Base-by-base conservation (phyloP, 2,329 filamentous ascomycete species). In the Hymenoscyphus albidus region DNA sequence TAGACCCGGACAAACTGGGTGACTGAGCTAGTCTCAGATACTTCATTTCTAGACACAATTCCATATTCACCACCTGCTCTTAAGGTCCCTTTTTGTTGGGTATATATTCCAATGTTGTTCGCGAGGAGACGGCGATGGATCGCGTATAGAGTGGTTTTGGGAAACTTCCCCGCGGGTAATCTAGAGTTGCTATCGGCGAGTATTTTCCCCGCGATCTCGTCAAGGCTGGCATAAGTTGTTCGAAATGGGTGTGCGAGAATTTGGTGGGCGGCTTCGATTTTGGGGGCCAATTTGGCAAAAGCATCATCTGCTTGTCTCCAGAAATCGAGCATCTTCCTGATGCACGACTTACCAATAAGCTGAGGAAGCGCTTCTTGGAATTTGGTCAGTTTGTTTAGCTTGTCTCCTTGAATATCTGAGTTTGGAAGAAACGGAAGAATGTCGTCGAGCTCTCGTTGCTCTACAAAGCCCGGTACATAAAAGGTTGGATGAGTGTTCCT, bases 41-140 rank as follows among this genome's bases (percentile, higher is more conserved):
- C 79, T 67, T 89, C 85, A 10, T 78, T 76, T 59, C 81, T 79
- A 9, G 86, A 81, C 27, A 82, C 80, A 64, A 93, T 81, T 67
- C 88, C 83, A 70, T 89, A 90, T 38, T 90, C 83, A 75, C 76
- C 82, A 71, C 77, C 86, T 72, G 80, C 74, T 73, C 76, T 82
- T 76, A 76, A 82, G 74, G 67, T 82, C 71, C 69, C 66, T 31
- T 76, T 81, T 75, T 66, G 69, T 67, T 83, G 80, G n/a, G 74
- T 84, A 67, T 81, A 80, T 72, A 93, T 91, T 35, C 81, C 84
- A 62, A 86, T 80, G 9, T 88, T 85, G 65, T 87, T 82, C 51
- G 82, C 79, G 31, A 82, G 75, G 7, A 94, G 74, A 9, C 88
- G 83, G 63, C 84, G 84, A 69, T 92, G 88, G 6, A 93, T 85